These are phyloP conservation scores for Bertia moriformis DNA, from an alignment of 2,329 filamentous ascomycete genomes.

Conservation along the genomic window DNA sequence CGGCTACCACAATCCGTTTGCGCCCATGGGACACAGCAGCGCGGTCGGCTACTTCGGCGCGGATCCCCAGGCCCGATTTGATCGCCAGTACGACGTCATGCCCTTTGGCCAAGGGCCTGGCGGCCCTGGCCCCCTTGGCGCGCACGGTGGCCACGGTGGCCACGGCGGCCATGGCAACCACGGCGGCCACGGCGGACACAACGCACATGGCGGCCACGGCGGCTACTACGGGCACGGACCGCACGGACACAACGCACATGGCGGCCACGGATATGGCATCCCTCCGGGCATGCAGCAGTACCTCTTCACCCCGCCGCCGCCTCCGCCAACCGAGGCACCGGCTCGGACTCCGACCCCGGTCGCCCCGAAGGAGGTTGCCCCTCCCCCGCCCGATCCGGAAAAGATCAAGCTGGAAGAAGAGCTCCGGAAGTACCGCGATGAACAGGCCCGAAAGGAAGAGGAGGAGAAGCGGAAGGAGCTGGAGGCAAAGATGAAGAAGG, in stretches of 20 bases:
- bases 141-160: no score
- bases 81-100: slow-evolving; percentile 4
- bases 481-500: slow-evolving; percentile 26
- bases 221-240: slow-evolving; percentile 6
- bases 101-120: no score
- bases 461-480: slow-evolving; percentile 26
- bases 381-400: slow-evolving; percentile 33
- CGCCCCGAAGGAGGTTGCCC: slow-evolving; percentile 13
- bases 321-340: slow-evolving; percentile 23
- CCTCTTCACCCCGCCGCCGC: slow-evolving; percentile 22
- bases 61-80: slow-evolving; percentile 15
- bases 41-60: slow-evolving; percentile 23
- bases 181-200: slow-evolving; percentile 19
- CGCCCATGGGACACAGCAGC: slow-evolving; percentile 19
- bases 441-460: slow-evolving; percentile 27
- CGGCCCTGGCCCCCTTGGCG: no score
- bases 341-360: slow-evolving; percentile 23
- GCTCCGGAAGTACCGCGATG: slow-evolving; percentile 32
- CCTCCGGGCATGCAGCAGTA: slow-evolving; percentile 20
- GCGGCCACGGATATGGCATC: slow-evolving; percentile 8
- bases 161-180: no score
- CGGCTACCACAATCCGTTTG: slow-evolving; percentile 16
- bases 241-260: not conserved
- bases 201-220: slow-evolving; percentile 9
- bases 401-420: slow-evolving; percentile 47